phyloP scores from a whole-genome alignment of 192 early-diverging fungal species.

The Rhizophagus sp. region DNA sequence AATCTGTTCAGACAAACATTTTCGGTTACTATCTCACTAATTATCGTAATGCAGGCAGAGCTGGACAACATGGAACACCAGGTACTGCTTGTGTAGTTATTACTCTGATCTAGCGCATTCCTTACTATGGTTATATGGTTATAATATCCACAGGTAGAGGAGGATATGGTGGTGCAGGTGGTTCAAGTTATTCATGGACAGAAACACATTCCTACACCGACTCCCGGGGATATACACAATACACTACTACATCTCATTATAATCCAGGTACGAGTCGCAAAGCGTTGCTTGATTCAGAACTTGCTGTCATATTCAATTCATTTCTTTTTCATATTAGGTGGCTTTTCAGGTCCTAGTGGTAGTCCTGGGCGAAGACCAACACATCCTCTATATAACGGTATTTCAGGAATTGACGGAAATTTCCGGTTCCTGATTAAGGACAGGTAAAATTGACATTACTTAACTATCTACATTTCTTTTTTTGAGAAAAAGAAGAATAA shows the following conservation, averaged over 20 bases:
- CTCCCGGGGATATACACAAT: not conserved
- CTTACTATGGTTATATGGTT: no score
- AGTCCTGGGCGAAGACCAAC: not conserved
- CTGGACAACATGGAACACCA: conserved; percentile 24
- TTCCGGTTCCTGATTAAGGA: conserved; percentile 14
- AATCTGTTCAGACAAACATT: not conserved
- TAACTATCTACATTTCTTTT: not conserved
- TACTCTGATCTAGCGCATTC: no score
- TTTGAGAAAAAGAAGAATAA: no score
- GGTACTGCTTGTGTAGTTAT: not conserved
- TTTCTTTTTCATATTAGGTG: conserved; percentile 19
- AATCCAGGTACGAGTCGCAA: conserved; percentile 7
- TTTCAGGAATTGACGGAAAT: conserved; percentile 5
- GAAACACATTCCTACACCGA: not conserved
- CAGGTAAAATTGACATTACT: conserved; percentile 11
- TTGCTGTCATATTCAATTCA: not conserved
- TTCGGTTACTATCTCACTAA: no score
- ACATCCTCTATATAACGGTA: conserved; percentile 20
- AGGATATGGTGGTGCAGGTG: conserved; percentile 21
- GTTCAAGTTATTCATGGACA: conserved; percentile 1
- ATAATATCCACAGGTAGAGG: conserved; percentile 14
- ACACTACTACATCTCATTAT: no score
- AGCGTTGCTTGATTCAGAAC: conserved; percentile 1
- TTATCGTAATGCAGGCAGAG: not conserved
- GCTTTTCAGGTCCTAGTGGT: not conserved